Percentiles rank a stretch among this genome's conserved stretches.
Evolutionary conservation across 2,329 filamentous ascomycete genomes (phyloP).

Genomic region (Harringtonia lauricola): DNA sequence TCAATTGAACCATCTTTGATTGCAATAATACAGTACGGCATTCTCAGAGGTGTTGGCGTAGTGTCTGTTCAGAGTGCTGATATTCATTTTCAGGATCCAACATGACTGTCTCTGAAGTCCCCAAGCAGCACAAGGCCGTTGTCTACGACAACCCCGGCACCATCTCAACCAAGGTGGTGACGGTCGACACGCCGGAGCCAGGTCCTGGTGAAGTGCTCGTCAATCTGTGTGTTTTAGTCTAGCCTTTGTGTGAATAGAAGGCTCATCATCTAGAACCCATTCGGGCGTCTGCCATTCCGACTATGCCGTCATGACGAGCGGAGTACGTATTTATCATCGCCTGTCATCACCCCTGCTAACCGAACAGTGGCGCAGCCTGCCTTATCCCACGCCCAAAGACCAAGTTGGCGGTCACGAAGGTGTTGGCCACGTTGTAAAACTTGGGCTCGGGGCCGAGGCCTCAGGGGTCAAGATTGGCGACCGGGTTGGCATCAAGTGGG

Average conservation of each 20-base stretch:
- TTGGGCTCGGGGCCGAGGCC: conserved; percentile 31
- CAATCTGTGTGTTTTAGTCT: neutral
- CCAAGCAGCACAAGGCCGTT: neutral
- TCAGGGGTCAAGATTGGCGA: conserved; percentile 22
- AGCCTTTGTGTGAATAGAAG: neutral
- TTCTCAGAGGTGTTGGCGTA: no score
- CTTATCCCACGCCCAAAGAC: neutral
- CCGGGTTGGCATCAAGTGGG: conserved; percentile 7
- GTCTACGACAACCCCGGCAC: neutral
- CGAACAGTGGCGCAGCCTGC: neutral
- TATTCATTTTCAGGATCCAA: neutral
- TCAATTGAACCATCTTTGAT: no score
- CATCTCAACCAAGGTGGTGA: neutral
- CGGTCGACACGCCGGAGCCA: neutral
- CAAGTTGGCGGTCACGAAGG: conserved; percentile 53
- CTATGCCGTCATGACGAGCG: neutral
- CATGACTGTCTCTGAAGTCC: neutral
- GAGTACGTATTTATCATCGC: neutral
- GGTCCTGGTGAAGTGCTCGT: neutral
- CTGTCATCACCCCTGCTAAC: no score
- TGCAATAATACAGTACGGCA: no score
- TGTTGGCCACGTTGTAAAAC: conserved; percentile 43
- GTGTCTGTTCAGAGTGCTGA: no score
- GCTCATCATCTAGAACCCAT: neutral
- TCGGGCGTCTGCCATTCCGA: neutral